These are phyloP conservation scores for Desmodesmus armatus DNA, from an alignment of 139 green algal genomes.

Conservation along the genomic window DNA sequence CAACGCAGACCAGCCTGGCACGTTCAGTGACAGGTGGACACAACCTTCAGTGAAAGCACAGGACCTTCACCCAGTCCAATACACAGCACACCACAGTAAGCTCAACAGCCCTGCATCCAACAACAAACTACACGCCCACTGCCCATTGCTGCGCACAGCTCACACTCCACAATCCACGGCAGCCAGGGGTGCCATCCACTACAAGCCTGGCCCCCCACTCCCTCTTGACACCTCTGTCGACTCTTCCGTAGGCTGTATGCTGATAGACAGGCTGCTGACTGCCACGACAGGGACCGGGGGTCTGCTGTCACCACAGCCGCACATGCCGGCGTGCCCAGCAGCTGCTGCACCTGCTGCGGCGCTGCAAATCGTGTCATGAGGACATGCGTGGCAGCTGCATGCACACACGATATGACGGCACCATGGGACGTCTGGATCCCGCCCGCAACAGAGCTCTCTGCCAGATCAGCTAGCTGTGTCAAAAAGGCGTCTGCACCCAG, in stretches of 20 bases:
- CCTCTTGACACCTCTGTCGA: not conserved
- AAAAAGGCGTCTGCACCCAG: conserved; percentile 15
- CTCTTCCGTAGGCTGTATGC: conserved; percentile 32
- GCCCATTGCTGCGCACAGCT: too few species aligned
- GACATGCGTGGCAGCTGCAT: conserved; percentile 35
- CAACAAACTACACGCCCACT: too few species aligned
- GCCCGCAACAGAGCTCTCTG: conserved; percentile 36
- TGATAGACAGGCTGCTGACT: not conserved
- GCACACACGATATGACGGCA: conserved; percentile 26
- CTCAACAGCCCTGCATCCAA: too few species aligned
- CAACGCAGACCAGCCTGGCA: too few species aligned
- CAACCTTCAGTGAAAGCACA: too few species aligned
- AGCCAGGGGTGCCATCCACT: too few species aligned
- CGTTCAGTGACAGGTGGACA: too few species aligned
- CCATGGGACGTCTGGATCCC: conserved; percentile 23
- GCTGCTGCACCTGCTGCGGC: conserved; percentile 15
- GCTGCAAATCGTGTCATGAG: conserved; percentile 18
- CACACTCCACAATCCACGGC: too few species aligned
- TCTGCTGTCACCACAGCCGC: conserved; percentile 2
- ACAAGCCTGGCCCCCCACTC: not conserved
- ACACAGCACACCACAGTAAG: too few species aligned
- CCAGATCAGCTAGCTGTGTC: conserved; percentile 31
- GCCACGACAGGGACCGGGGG: conserved; percentile 24
- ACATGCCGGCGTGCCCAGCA: not conserved
- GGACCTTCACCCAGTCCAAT: too few species aligned